phyloP scores from a whole-genome alignment of 1,284 basidiomycete genomes.

The Fomitopsis betulina region DNA sequence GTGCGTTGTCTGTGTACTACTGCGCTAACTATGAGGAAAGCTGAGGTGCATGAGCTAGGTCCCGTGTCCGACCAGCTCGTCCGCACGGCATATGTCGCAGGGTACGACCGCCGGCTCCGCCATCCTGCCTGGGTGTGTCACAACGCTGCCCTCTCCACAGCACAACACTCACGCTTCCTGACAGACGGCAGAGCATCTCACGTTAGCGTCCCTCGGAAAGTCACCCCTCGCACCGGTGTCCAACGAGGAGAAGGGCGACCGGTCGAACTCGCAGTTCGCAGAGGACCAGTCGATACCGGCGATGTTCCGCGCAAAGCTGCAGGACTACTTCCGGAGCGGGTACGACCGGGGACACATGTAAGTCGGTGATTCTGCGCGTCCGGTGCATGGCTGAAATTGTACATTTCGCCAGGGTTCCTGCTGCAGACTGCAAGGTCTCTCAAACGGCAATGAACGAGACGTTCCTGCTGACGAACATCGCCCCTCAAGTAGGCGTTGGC shows the following conservation, averaged over 20 bases:
- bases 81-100: conserved; percentile 81
- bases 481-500: conserved; percentile 95
- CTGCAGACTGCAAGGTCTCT: conserved; percentile 94
- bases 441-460: conserved; percentile 97
- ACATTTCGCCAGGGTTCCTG: conserved; percentile 69
- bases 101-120: conserved; percentile 85
- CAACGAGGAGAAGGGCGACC: conserved; percentile 50
- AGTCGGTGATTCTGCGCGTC: conserved; percentile 23
- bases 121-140: conserved; percentile 88
- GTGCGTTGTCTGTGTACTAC: conserved; percentile 31
- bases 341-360: conserved; percentile 98
- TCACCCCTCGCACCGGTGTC: conserved; percentile 34
- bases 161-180: neutral
- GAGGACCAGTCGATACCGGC: conserved; percentile 83
- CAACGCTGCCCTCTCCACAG: neutral
- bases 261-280: conserved; percentile 77
- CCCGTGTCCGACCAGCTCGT: conserved; percentile 80
- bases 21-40: too few species aligned
- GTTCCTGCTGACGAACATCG: conserved; percentile 93
- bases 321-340: conserved; percentile 91
- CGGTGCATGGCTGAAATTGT: neutral
- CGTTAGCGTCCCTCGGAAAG: conserved; percentile 66
- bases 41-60: conserved; percentile 40
- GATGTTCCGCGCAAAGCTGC: conserved; percentile 79
- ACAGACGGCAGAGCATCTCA: conserved; percentile 91